Base-by-base conservation (phyloP, 1,284 basidiomycete species). In the Tilletia indica region DNA sequence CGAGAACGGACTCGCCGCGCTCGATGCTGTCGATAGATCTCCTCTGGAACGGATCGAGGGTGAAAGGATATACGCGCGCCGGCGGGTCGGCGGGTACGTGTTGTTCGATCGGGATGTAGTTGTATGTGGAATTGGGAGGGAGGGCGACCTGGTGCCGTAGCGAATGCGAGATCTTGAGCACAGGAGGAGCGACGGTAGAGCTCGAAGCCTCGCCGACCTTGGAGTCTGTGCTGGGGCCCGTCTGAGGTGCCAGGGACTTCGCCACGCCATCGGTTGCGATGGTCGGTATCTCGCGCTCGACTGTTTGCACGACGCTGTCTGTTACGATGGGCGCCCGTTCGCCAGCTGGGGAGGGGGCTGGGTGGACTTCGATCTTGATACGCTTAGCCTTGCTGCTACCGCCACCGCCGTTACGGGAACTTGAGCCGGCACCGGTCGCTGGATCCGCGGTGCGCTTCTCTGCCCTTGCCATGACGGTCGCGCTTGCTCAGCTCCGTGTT, bases 1-100 rank as follows among this genome's bases (percentile, higher is more conserved):
- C 97, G 67, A 99, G 88, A 2, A 99, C 97, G 80, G 92, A 94
- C 86, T 99, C 97, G 84, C 95, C 95, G 45, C 97, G 88, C 85
- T 99, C 94, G 72, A 99, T 99, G 69, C 93, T 95, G 76, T 92
- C 89, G 19, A 98, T 91, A 0, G 96, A 93, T 67, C 97, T 94
- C 83, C 91, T 89, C 85, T 99, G 97, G 87, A 99, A 99, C 31
- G 97, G 97, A 86, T 99, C 97, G 71, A 99, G 89, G 67, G 90
- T 91, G 87, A 99, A 99, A 75, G 94, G 93, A 88, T 98, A 99
- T 82, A 91, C 90, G 71, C 93, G 89, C 49, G 91, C 94, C 0
- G 96, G 94, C 80, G 96, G 94, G 70, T 91, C 89, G 39, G 92
- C 91, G 36, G 95, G 92, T n/a, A 93, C 89, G 85, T 99, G 96